Evolutionary conservation across 2,329 filamentous ascomycete genomes (phyloP), one percentile per base, ranked within the genome.

Genomic region (Aureobasidium leucospermi): DNA sequence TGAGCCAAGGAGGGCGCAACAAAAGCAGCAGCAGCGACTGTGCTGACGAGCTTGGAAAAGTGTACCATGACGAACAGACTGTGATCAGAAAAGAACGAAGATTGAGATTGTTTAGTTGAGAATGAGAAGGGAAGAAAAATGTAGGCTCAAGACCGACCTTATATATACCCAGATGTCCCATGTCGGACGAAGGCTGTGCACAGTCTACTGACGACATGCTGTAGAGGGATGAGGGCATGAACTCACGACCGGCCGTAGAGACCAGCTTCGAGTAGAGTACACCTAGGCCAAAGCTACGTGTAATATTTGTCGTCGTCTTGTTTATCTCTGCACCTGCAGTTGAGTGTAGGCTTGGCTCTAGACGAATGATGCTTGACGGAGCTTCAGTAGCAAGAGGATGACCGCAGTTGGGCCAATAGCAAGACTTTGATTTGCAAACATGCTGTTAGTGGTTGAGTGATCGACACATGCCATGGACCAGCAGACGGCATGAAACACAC

Each of bases 1-100:
- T 73, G 70, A 36, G 69, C 69, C 38, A 62, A 16, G 13, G 62
- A 63, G 34, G 63, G 60, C 55, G 36, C 39, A 31, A 43, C 15
- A 19, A 53, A 5, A n/a, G 36, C 10, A 13, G 47, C 46, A 28
- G 47, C 38, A 28, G 47, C 58, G 9, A 48, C 13, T 3, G 56
- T 38, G 23, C 42, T 46, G 11, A 46, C 19, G 34, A 55, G 28
- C 6, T 55, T 55, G 28, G 4, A 32, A 38, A 55, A 23, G 1
- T 32, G 28, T 9, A 55, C 51, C 51, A 55, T 55, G 34, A 28
- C 39, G 48, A 29, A 23, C 19, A 3, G n/a, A 28, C 8, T 16
- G 15, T n/a, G 5, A 4, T 23, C 7, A 9, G 10, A 31, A 42
- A 23, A 36, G 16, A 42, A 16, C 7, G 7, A 16, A n/a, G 23